Percentiles rank a stretch among this genome's conserved stretches.
phyloP scores from a whole-genome alignment of 139 green algal species.

The Closterium sp. region DNA sequence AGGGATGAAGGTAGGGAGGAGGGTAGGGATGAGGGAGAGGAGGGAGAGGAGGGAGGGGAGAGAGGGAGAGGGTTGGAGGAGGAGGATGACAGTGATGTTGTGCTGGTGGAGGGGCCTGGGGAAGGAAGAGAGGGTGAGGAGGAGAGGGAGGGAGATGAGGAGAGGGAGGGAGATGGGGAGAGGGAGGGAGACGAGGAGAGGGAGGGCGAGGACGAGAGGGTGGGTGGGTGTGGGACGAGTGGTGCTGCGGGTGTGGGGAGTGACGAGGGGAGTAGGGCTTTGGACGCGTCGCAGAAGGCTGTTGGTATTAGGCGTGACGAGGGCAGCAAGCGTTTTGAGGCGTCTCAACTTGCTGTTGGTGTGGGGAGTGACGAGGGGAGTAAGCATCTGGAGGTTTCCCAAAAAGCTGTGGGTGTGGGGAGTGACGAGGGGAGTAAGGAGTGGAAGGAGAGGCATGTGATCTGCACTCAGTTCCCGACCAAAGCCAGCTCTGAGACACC shows the following conservation, averaged over 20 bases:
- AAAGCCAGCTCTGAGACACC: not conserved
- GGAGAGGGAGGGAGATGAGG: too few species aligned
- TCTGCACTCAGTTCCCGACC: not conserved
- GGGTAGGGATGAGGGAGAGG: not conserved
- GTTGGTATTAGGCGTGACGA: not conserved
- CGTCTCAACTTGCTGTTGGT: not conserved
- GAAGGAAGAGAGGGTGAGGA: too few species aligned
- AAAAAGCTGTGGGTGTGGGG: not conserved
- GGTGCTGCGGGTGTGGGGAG: too few species aligned
- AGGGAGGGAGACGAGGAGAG: too few species aligned
- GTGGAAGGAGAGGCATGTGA: not conserved
- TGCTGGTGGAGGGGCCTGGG: not conserved
- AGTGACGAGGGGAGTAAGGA: not conserved
- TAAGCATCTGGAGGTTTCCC: not conserved
- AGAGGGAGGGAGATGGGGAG: too few species aligned
- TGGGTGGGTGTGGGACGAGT: too few species aligned
- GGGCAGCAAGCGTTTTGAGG: not conserved
- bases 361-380: not conserved
- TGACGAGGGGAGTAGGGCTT: not conserved
- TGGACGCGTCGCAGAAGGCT: too few species aligned
- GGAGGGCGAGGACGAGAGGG: too few species aligned
- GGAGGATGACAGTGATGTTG: not conserved
- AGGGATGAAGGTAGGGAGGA: not conserved
- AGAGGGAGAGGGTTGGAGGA: not conserved
- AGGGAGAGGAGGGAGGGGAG: not conserved